Base-by-base conservation (phyloP, 2,329 filamentous ascomycete genomes). In the Diplodia intermedia region DNA sequence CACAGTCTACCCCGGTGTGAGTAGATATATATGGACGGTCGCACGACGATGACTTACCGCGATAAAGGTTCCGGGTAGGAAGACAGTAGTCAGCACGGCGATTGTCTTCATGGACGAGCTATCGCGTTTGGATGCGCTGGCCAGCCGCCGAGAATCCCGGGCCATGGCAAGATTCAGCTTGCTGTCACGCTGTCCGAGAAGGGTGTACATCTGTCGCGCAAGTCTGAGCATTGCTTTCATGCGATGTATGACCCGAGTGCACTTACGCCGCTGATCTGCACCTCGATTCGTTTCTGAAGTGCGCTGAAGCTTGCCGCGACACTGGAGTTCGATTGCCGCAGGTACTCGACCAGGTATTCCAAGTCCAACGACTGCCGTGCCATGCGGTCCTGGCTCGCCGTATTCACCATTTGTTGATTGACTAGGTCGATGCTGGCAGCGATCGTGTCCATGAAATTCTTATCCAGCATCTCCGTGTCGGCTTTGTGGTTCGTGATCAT, bases 81-180 rank as follows among this genome's bases (percentile, higher is more conserved):
- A 69, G 1, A 60, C 14, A n/a, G 63, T 63, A 14, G 68, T 69
- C 38, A 69, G 12, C 15, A 68, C 68, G 20, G 68, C 68, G 12
- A 69, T 68, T 4, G 68, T 60, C 43, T 69, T 69, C 68, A 69
- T 69, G 8, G 52, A 63, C 20, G 68, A 43, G 23, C 65, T 68
- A 43, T 69, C 68, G 18, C 65, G 49, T 23, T 61, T 53, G 5
- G 56, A 60, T 47, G 56, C 56, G 15, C 23, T 60, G 1, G 56
- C 38, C 56, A 60, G 20, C 23, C 56, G 20, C 2, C 36, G 36
- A 20, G 56, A 60, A 31, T 60, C 36, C 18, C n/a, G 6, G 3
- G 56, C 56, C 36, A 60, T 47, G 4, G n/a, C 38, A 31, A 60
- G 36, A 15, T 60, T 60, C 20, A 60, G 23, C n/a, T 47, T 60